Evolutionary conservation across 345 rosid genomes (phyloP), one percentile per base, ranked within the genome.

Genomic region (Turritis glabra): DNA sequence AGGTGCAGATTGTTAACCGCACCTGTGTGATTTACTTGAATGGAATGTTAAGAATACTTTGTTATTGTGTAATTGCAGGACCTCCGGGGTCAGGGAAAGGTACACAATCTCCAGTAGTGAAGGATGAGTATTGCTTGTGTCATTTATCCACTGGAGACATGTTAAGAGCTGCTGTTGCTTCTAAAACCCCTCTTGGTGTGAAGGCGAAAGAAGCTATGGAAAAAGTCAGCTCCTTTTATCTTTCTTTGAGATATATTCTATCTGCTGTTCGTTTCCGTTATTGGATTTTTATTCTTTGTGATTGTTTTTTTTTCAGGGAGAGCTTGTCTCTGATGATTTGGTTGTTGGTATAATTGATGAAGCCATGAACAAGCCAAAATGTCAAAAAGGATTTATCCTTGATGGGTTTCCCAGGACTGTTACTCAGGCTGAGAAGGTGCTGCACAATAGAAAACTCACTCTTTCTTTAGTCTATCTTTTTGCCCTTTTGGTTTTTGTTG

Each of bases 51-150:
- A 61, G 52, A 15, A 57, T 29, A 37, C 8, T 71, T 65, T 67
- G 62, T 67, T 72, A 2, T 15, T 40, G 51, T 51, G 30, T n/a
- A 32, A 19, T 47, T 53, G 77, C 86, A 93, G 98, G 98, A 38
- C 95, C 98, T 33, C 98, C 97, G 67, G 98, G 98, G 59, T 93
- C 95, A 6, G 98, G 98, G 41, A 93, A 90, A 85, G 97, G 97
- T 58, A 93, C 98, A 13, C 97, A 91, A 32, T 93, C 98, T 18
- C 97, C 97, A 6, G 37, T 91, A 29, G 89, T 93, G 57, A 93
- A 93, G 81, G 97, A 93, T 55, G 97, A 91, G 67, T 86, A 75
- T 78, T 93, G 98, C 79, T 80, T 93, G 72, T 93, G 98, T 82
- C 98, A 93, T 77, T 85, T 93, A 86, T 94, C 98, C 56, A 89